Evolutionary conservation across 495 filamentous ascomycete genomes (phyloP).

Genomic region (Hyaloscypha finlandica): DNA sequence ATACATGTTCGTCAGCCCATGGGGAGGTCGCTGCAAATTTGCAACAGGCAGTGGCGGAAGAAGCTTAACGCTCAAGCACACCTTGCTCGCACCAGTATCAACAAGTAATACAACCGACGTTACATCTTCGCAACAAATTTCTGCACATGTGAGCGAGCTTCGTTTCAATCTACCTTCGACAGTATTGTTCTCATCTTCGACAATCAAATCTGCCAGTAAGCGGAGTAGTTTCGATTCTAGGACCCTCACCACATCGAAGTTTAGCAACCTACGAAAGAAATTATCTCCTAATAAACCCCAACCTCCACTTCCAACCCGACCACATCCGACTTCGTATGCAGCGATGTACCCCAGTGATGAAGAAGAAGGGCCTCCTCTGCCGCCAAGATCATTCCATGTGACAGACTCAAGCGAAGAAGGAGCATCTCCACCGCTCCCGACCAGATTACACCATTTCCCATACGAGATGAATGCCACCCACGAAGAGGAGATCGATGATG

Average conservation of each 20-base stretch:
- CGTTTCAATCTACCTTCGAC: slow-evolving; percentile 79
- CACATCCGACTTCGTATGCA: slow-evolving; percentile 22
- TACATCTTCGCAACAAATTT: slow-evolving; percentile 35
- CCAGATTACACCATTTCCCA: neutral
- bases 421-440: neutral
- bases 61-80: slow-evolving; percentile 76
- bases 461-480: neutral
- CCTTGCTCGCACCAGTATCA: slow-evolving; percentile 40
- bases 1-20: slow-evolving; percentile 77
- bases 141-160: slow-evolving; percentile 69
- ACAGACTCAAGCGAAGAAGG: slow-evolving; percentile 12
- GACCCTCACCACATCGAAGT: slow-evolving; percentile 20
- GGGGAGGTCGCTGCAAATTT: slow-evolving; percentile 85
- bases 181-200: slow-evolving; percentile 32
- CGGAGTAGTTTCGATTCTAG: slow-evolving; percentile 7
- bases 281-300: slow-evolving; percentile 19
- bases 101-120: slow-evolving; percentile 33
- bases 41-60: slow-evolving; percentile 70
- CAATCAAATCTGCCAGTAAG: neutral
- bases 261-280: slow-evolving; percentile 28
- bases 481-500: slow-evolving; percentile 38
- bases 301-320: slow-evolving; percentile 19
- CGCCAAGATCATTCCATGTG: slow-evolving; percentile 16
- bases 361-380: slow-evolving; percentile 21
- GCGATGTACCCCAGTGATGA: slow-evolving; percentile 26